Evolutionary conservation across 805 yeast species (phyloP).

Genomic region (Saccharomyces kudriavzevii): DNA sequence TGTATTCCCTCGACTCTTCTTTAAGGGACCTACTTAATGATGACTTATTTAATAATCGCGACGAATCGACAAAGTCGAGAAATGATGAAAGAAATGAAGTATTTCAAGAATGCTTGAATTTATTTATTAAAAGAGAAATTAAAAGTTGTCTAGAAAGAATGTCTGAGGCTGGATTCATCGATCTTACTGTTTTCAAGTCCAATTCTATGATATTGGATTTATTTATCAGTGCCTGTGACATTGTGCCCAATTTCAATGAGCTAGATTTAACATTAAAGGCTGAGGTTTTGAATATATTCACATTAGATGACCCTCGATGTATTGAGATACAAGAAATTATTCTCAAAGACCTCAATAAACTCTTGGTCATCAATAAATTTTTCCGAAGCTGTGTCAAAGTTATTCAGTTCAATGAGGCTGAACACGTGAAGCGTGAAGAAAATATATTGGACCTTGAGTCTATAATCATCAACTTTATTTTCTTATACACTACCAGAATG

Average conservation of each 20-base stretch:
- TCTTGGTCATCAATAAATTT: conserved; percentile 4
- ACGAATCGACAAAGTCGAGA: background rate
- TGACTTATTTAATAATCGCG: background rate
- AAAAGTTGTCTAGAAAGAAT: conserved; percentile 17
- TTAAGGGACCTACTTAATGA: background rate
- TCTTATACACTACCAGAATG: background rate
- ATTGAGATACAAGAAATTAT: background rate
- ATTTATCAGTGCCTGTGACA: conserved; percentile 14
- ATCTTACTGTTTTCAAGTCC: conserved; percentile 1
- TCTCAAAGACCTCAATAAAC: conserved; percentile 1
- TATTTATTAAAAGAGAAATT: conserved; percentile 18
- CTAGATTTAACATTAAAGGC: conserved; percentile 11
- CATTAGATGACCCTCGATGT: conserved; percentile 1
- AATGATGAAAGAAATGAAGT: background rate
- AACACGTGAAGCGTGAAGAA: background rate
- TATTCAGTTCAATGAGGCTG: background rate
- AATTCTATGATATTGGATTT: conserved; percentile 9
- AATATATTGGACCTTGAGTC: conserved; percentile 3
- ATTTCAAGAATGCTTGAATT: conserved; percentile 15
- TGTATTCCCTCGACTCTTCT: background rate
- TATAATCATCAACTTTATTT: conserved; percentile 2
- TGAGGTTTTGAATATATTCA: conserved; percentile 2
- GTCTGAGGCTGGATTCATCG: conserved; percentile 11
- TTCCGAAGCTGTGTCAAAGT: conserved; percentile 9
- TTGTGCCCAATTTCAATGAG: conserved; percentile 4